These are phyloP conservation scores for Stylonectria norvegica DNA, from an alignment of 2,329 filamentous ascomycete species.

Conservation along the genomic window DNA sequence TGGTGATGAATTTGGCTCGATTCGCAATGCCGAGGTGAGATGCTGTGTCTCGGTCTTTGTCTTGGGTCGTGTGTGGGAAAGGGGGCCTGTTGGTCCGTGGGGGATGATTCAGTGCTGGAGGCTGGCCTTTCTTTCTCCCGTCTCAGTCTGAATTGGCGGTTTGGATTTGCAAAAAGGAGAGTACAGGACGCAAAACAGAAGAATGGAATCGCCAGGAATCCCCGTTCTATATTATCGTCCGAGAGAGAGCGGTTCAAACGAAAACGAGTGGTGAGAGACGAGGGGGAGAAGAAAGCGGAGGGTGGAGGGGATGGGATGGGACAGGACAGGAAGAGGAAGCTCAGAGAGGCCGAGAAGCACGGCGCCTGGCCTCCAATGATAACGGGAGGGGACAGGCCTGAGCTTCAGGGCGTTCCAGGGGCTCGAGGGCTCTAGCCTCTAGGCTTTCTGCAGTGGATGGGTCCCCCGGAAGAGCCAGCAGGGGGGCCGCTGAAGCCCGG, in stretches of 20 bases:
- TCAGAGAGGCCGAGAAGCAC: not conserved
- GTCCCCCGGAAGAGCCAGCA: conserved; percentile 8
- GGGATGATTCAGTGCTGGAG: conserved; percentile 1
- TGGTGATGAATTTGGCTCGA: no score
- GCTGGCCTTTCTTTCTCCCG: conserved; percentile 4
- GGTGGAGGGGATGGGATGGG: conserved; percentile 5
- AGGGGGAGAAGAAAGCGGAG: conserved; percentile 23
- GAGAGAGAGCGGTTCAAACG: conserved; percentile 25
- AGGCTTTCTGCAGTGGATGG: conserved; percentile 6
- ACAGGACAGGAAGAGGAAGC: not conserved
- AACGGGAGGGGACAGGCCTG: no score
- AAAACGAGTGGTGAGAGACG: conserved; percentile 23
- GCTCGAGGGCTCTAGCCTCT: no score
- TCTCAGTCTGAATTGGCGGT: conserved; percentile 4
- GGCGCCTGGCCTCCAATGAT: no score
- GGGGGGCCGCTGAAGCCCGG: conserved; percentile 17
- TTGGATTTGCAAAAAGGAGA: conserved; percentile 22
- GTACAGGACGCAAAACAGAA: conserved; percentile 20
- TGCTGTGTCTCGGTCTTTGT: conserved; percentile 9
- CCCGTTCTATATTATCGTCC: conserved; percentile 26
- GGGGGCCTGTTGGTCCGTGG: conserved; percentile 9
- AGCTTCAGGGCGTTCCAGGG: no score
- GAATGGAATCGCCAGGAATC: conserved; percentile 26
- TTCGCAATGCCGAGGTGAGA: conserved; percentile 19
- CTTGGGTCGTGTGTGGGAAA: conserved; percentile 1